Conservation (phyloP, 2,329 filamentous ascomycete species). For the Sclerotinia subarctica region DNA sequence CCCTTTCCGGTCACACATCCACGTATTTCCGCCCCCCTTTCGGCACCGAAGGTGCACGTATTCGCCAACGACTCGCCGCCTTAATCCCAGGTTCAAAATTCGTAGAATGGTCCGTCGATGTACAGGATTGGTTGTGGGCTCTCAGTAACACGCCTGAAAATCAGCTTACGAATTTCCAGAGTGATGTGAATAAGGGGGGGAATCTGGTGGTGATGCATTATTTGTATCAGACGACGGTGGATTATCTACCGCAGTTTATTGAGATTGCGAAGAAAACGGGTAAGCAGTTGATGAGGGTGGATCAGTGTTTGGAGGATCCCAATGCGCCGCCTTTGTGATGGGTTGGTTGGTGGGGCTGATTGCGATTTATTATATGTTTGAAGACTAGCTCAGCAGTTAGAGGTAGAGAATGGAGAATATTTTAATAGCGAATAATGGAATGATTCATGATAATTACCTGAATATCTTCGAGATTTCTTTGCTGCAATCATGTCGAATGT, state of each 20-base stretch:
- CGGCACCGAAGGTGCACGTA: slow-evolving; percentile 64
- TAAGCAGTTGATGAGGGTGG: slow-evolving; percentile 63
- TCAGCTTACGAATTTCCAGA: slow-evolving; percentile 63
- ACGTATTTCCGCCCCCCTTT: slow-evolving; percentile 68
- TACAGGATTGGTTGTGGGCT: slow-evolving; percentile 70
- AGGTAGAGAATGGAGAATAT: too few relatives aligned
- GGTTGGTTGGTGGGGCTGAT: too few relatives aligned
- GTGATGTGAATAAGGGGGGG: slow-evolving; percentile 60
- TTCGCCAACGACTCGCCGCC: slow-evolving; percentile 59
- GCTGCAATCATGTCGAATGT: too few relatives aligned
- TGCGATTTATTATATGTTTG: not conserved
- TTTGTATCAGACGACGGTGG: slow-evolving; percentile 60
- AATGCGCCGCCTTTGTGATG: slow-evolving; percentile 47
- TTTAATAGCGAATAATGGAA: not conserved
- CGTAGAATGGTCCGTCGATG: slow-evolving; percentile 67
- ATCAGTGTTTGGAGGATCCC: slow-evolving; percentile 64
- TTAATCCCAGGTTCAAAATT: slow-evolving; percentile 53
- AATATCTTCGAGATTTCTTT: too few relatives aligned
- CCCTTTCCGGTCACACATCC: slow-evolving; percentile 40
- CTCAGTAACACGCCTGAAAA: slow-evolving; percentile 59
- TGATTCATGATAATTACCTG: not conserved
- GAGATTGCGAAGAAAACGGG: slow-evolving; percentile 59
- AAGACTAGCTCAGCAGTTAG: not conserved
- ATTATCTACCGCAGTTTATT: slow-evolving; percentile 63
- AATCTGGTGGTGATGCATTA: slow-evolving; percentile 68